These are phyloP conservation scores for Aureobasidium sp. DNA, from an alignment of 2,329 filamentous ascomycete species.

Conservation along the genomic window DNA sequence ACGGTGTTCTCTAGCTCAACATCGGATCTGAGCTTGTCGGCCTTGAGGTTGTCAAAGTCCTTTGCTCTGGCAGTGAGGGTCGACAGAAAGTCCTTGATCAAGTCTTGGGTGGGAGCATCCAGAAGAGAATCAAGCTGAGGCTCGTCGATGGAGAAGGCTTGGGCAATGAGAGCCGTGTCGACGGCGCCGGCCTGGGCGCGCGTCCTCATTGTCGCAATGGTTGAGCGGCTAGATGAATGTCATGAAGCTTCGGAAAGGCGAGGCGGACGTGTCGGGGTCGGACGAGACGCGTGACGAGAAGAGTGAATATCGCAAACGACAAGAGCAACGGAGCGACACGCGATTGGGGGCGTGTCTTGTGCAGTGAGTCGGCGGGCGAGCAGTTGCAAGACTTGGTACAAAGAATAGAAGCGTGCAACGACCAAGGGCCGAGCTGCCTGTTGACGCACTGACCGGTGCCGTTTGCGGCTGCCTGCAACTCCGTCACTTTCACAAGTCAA, in stretches of 20 bases:
- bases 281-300: background rate
- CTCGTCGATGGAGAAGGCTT: conserved; percentile 62
- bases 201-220: conserved; percentile 40
- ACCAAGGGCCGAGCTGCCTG: background rate
- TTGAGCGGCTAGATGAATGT: background rate
- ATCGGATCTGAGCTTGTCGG: conserved; percentile 80
- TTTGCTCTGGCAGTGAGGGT: conserved; percentile 71
- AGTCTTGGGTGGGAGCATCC: conserved; percentile 64
- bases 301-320: background rate
- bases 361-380: background rate
- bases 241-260: conserved; percentile 3
- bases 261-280: background rate
- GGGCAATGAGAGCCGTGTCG: conserved; percentile 65
- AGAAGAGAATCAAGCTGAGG: conserved; percentile 52
- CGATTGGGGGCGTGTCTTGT: background rate
- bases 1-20: conserved; percentile 91
- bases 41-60: conserved; percentile 71
- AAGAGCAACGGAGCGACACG: background rate
- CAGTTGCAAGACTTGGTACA: background rate
- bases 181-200: conserved; percentile 42
- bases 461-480: background rate
- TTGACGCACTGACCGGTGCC: background rate
- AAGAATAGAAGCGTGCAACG: background rate
- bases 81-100: conserved; percentile 66
- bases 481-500: background rate